Evolutionary conservation across 2,329 filamentous ascomycete species (phyloP).

Genomic region (Epichloe uncinata): DNA sequence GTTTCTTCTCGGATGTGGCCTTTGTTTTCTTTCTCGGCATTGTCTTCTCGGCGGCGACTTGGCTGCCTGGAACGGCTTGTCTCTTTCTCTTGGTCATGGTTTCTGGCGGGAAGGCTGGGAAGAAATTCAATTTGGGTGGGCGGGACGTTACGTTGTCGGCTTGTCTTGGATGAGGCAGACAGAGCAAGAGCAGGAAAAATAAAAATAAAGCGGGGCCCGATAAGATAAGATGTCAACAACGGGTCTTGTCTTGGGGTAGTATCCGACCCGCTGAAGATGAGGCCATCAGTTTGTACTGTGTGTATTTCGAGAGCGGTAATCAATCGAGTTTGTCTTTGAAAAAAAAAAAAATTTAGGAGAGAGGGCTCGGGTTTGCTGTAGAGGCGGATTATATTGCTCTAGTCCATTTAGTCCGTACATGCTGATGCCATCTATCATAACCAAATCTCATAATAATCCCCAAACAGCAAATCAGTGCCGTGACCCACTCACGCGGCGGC

Average conservation of each 20-base stretch:
- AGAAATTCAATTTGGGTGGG: background rate
- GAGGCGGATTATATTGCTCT: background rate
- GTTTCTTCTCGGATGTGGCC: constrained; percentile 4
- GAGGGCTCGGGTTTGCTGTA: too few relatives aligned
- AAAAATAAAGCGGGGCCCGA: constrained; percentile 2
- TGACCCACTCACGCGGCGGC: constrained; percentile 17
- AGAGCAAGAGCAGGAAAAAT: background rate
- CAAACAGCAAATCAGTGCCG: constrained; percentile 11
- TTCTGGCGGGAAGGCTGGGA: background rate
- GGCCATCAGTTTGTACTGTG: too few relatives aligned
- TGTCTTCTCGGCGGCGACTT: constrained; percentile 12
- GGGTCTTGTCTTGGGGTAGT: background rate
- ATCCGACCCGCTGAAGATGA: background rate
- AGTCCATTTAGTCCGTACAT: background rate
- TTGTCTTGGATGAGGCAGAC: too few relatives aligned
- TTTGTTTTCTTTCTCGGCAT: constrained; percentile 21
- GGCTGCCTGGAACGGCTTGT: constrained; percentile 18
- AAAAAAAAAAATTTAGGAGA: background rate
- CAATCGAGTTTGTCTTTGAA: background rate
- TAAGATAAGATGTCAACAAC: constrained; percentile 3
- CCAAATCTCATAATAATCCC: background rate
- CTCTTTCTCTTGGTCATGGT: constrained; percentile 37
- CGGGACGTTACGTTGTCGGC: background rate
- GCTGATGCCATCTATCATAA: constrained; percentile 5
- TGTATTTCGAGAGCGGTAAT: background rate